phyloP scores from a whole-genome alignment of 768 basidiomycete genomes.

The Auricularia sp. region DNA sequence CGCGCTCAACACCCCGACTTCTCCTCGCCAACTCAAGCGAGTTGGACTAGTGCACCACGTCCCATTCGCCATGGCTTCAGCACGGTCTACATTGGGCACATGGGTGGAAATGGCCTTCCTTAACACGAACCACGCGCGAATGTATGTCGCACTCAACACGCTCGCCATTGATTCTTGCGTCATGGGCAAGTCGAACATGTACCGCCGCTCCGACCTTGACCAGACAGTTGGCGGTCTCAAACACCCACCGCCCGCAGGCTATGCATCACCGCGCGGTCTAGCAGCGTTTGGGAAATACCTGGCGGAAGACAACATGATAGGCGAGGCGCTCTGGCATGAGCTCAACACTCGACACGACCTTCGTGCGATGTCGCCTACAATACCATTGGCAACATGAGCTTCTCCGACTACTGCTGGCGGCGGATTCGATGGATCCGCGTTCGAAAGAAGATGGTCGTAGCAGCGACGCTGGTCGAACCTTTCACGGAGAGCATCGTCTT shows the following conservation, averaged over 20 bases:
- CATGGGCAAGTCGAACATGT: slow-evolving; percentile 92
- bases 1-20: slow-evolving; percentile 29
- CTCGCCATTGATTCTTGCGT: slow-evolving; percentile 89
- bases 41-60: slow-evolving; percentile 92
- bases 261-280: slow-evolving; percentile 41
- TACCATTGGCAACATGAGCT: slow-evolving; percentile 77
- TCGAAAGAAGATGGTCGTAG: slow-evolving; percentile 83
- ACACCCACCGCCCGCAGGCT: slow-evolving; percentile 24
- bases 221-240: slow-evolving; percentile 57
- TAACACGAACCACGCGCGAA: slow-evolving; percentile 95
- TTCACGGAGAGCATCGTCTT: slow-evolving; percentile 80
- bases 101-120: slow-evolving; percentile 87
- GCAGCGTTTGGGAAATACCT: slow-evolving; percentile 78
- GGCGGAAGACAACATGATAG: slow-evolving; percentile 99
- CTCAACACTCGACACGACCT: slow-evolving; percentile 79
- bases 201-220: slow-evolving; percentile 80
- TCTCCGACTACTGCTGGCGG: slow-evolving; percentile 77
- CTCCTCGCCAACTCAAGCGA: slow-evolving; percentile 26
- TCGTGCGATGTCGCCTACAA: slow-evolving; percentile 87
- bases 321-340: slow-evolving; percentile 85
- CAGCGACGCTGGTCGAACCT: slow-evolving; percentile 82
- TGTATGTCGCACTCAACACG: slow-evolving; percentile 92
- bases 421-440: slow-evolving; percentile 96
- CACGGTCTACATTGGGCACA: slow-evolving; percentile 59
- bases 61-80: slow-evolving; percentile 72